Base-by-base conservation (phyloP, 129 eudicot species). In the Silybum marianum region DNA sequence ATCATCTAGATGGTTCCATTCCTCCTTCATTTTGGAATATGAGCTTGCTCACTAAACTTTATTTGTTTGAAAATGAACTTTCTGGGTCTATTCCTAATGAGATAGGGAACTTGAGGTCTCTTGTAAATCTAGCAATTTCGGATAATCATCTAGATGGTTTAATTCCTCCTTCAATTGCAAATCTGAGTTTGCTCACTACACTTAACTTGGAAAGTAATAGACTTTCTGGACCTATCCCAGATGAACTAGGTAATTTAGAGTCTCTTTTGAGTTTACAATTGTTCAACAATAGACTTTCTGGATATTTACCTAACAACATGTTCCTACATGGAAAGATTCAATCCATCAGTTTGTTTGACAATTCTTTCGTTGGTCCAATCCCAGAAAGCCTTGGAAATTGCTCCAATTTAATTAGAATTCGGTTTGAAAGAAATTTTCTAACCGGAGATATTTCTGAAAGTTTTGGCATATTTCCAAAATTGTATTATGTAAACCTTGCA, bases 391-490 rank as follows among this genome's bases (percentile, higher is more conserved):
- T 32, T 32, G 36, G 36, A 32, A 32, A 32, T 71, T 90, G 92
- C 84, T 73, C 89, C 0, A 51, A 82, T 68, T 81, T 88, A 36
- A 16, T 23, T 22, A 78, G 92, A 58, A 70, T 75, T 13, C 69
- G 88, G 13, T 75, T 88, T 1, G 82, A 88, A 1, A 13, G 73
- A 14, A 88, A 88, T 16, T 72, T 69, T 36, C 14, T 88, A 0
- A 63, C 68, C 3, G 92, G 86, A 26, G 80, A 88, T 60, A 8
- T 90, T 16, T 74, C 91, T 0, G 58, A 79, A 58, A 82, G 40
- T 72, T 80, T 88, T 66, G 87, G 91, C 25, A 60, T 88, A 4
- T 80, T 86, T 80, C 90, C 89, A 1, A 9, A 76, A 9, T 71
- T 88, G 60, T 23, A 42, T 12, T 86, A 6, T 78, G 36, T 85